Conservation (phyloP, 179 eudicot genomes). For the Silene noctiflora region DNA sequence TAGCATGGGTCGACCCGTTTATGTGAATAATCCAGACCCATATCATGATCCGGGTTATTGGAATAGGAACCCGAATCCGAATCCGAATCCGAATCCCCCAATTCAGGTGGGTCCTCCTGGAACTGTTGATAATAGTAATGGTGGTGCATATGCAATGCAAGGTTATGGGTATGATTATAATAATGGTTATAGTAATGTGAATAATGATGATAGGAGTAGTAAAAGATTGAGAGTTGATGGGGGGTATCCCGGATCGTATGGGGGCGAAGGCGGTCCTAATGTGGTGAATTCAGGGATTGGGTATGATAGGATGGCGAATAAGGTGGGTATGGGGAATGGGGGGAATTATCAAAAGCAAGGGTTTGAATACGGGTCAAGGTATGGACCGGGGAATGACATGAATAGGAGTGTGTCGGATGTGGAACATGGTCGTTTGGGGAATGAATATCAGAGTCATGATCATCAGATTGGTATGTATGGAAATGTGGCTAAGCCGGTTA, state of each 20-base stretch:
- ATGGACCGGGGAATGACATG: conserved; percentile 15
- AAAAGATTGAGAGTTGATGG: conserved; percentile 68
- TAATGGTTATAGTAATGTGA: conserved; percentile 17
- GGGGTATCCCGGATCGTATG: conserved; percentile 25
- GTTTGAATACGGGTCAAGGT: conserved; percentile 15
- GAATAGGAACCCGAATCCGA: conserved; percentile 48
- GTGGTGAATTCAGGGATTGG: conserved; percentile 15
- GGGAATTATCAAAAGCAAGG: conserved; percentile 23
- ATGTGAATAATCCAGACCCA: conserved; percentile 21
- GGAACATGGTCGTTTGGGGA: conserved; percentile 15
- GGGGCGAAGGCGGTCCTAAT: conserved; percentile 17
- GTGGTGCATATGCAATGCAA: conserved; percentile 13
- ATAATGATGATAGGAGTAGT: conserved; percentile 38
- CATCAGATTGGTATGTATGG: conserved; percentile 25
- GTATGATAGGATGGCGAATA: conserved; percentile 3
- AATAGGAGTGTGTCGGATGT: conserved; percentile 14
- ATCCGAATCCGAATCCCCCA: conserved; percentile 36
- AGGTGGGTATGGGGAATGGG: conserved; percentile 24
- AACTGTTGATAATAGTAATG: conserved; percentile 24
- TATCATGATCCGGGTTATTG: conserved; percentile 36
- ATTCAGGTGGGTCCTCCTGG: conserved; percentile 28
- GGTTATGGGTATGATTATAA: conserved; percentile 30
- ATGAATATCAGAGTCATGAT: conserved; percentile 19
- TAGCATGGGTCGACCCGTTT: conserved; percentile 26
- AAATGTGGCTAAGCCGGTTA: conserved; percentile 21